These are phyloP conservation scores for Anisogramma anomala DNA, from an alignment of 2,329 filamentous ascomycete species.

Conservation along the genomic window DNA sequence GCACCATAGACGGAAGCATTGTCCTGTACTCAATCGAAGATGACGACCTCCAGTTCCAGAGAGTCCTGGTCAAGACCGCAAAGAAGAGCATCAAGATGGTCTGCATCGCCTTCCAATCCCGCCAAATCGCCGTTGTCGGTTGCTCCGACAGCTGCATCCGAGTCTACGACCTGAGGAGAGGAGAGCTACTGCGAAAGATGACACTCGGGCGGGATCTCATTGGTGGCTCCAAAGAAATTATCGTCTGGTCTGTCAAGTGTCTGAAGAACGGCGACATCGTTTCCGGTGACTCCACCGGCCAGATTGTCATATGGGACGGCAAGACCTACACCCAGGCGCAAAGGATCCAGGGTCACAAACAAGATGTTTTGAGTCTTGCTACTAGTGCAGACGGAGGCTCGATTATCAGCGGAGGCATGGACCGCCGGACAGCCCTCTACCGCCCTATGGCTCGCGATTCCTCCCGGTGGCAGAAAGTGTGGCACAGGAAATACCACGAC, in stretches of 20 bases:
- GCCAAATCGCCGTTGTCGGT: slow-evolving; percentile 71
- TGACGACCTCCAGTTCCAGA: slow-evolving; percentile 68
- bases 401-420: slow-evolving; percentile 85
- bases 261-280: slow-evolving; percentile 81
- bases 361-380: slow-evolving; percentile 83
- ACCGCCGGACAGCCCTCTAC: slow-evolving; percentile 76
- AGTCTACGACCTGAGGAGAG: slow-evolving; percentile 74
- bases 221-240: slow-evolving; percentile 70
- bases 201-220: slow-evolving; percentile 68
- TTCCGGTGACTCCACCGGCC: slow-evolving; percentile 87
- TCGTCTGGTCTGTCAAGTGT: slow-evolving; percentile 89
- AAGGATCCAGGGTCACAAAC: slow-evolving; percentile 73
- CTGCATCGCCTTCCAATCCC: slow-evolving; percentile 80
- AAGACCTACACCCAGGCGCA: slow-evolving; percentile 84
- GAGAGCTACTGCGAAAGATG: slow-evolving; percentile 66
- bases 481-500: slow-evolving; percentile 74
- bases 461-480: slow-evolving; percentile 72
- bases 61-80: slow-evolving; percentile 61
- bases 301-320: slow-evolving; percentile 87
- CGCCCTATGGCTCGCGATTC: slow-evolving; percentile 50
- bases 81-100: slow-evolving; percentile 81
- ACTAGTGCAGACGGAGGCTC: slow-evolving; percentile 67
- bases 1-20: slow-evolving; percentile 84
- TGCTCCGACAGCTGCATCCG: slow-evolving; percentile 96
- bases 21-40: slow-evolving; percentile 80